phyloP scores from a whole-genome alignment of 2,329 filamentous ascomycete genomes.

The Colletotrichum sp. region DNA sequence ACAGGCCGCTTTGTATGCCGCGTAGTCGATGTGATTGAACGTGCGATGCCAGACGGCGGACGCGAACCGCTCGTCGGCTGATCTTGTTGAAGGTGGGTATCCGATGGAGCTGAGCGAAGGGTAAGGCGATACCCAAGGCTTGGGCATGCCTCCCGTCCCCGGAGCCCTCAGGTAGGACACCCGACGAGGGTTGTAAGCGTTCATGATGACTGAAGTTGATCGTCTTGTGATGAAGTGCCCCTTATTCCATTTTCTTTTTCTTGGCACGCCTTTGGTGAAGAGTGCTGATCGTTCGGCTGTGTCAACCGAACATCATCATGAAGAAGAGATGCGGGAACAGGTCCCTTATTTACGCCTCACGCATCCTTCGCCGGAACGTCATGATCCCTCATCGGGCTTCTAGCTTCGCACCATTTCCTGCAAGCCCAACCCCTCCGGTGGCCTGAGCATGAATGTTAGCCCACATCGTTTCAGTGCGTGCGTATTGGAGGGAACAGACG shows the following conservation, averaged over 20 bases:
- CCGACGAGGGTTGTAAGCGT: slow-evolving; percentile 20
- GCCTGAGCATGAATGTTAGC: slow-evolving; percentile 14
- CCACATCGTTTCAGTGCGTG: slow-evolving; percentile 19
- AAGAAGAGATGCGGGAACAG: neutral
- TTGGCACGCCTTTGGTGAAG: neutral
- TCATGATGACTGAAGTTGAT: neutral
- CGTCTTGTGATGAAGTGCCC: neutral
- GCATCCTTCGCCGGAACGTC: neutral
- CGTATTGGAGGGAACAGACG: slow-evolving; percentile 3
- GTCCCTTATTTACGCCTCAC: slow-evolving; percentile 14
- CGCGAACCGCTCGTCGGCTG: neutral
- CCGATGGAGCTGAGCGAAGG: slow-evolving; percentile 16
- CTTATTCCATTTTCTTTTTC: neutral
- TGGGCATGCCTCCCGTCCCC: neutral
- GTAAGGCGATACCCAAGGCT: slow-evolving; percentile 1
- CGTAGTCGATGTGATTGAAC: slow-evolving; percentile 18
- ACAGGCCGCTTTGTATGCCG: slow-evolving; percentile 14
- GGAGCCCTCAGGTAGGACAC: slow-evolving; percentile 14
- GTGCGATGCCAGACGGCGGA: slow-evolving; percentile 13
- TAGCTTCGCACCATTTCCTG: neutral
- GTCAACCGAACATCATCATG: rapidly evolving
- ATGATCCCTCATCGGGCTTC: neutral
- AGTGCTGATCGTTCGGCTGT: neutral
- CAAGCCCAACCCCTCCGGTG: slow-evolving; percentile 7
- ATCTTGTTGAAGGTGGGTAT: slow-evolving; percentile 2